These are phyloP conservation scores for Capsella bursapastoris DNA, from an alignment of 345 rosid genomes.

Conservation along the genomic window DNA sequence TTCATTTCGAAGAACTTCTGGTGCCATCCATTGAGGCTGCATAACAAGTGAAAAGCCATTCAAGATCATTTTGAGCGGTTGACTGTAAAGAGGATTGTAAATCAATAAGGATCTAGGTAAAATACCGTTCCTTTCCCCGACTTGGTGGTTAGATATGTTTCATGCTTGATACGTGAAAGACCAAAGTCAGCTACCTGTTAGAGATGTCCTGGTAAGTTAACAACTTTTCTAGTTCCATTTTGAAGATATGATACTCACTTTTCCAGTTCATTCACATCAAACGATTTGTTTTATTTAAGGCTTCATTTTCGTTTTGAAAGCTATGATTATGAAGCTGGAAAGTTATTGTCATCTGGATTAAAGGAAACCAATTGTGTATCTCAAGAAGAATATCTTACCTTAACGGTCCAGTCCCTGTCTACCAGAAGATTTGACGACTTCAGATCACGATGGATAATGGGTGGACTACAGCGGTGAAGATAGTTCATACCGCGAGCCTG, in stretches of 20 bases:
- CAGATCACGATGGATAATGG: constrained; percentile 96
- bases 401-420: constrained; percentile 93
- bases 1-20: constrained; percentile 96
- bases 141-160: constrained; percentile 73
- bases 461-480: constrained; percentile 91
- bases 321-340: neutral
- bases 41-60: constrained; percentile 28
- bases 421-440: constrained; percentile 97
- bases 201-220: constrained; percentile 29
- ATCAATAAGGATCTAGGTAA: constrained; percentile 11
- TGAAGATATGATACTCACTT: neutral
- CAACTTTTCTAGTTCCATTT: neutral
- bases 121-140: constrained; percentile 94
- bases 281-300: neutral
- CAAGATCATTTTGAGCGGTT: neutral
- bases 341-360: constrained; percentile 12
- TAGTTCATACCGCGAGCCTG: constrained; percentile 98
- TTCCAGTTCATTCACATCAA: neutral
- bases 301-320: constrained; percentile 1
- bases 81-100: neutral
- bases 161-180: constrained; percentile 91
- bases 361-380: neutral
- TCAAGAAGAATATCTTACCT: constrained; percentile 55
- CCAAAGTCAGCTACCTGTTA: constrained; percentile 97
- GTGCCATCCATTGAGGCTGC: constrained; percentile 99